These are phyloP conservation scores for Casaregolazyma lundiana DNA, from an alignment of 1,139 yeast genomes.

Conservation along the genomic window DNA sequence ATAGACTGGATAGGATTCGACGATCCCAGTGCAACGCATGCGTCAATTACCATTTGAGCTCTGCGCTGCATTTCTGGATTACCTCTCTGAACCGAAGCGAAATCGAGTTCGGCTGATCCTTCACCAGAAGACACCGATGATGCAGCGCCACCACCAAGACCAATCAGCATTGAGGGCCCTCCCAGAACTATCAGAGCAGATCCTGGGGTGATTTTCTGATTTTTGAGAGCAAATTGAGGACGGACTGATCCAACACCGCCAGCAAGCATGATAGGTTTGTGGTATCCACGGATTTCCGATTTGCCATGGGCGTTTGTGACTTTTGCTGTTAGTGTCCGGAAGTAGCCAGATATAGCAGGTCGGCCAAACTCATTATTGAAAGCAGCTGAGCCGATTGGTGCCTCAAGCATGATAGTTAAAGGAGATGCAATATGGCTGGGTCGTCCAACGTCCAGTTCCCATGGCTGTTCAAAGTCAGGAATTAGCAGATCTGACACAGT, in stretches of 20 bases:
- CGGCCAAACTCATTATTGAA: slow-evolving; percentile 98
- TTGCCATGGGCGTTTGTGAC: slow-evolving; percentile 60
- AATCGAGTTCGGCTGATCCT: slow-evolving; percentile 91
- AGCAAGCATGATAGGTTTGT: slow-evolving; percentile 98
- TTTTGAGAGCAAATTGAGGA: slow-evolving; percentile 87
- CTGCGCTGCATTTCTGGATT: slow-evolving; percentile 99
- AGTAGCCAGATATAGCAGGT: slow-evolving; percentile 95
- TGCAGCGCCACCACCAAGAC: slow-evolving; percentile 99
- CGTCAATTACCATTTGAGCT: slow-evolving; percentile 95
- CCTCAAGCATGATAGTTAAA: slow-evolving; percentile 92
- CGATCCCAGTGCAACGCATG: slow-evolving; percentile 80
- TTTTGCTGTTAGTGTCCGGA: slow-evolving; percentile 86
- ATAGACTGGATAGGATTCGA: slow-evolving; percentile 89
- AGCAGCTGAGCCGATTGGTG: slow-evolving; percentile 97
- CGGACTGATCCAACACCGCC: slow-evolving; percentile 98
- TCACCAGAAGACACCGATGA: slow-evolving; percentile 94
- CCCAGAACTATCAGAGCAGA: slow-evolving; percentile 91
- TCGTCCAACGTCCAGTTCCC: slow-evolving; percentile 88
- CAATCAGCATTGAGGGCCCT: slow-evolving; percentile 98
- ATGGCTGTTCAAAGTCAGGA: slow-evolving; percentile 83
- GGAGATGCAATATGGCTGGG: slow-evolving; percentile 93
- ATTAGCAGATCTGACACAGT: slow-evolving; percentile 87
- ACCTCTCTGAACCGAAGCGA: slow-evolving; percentile 98
- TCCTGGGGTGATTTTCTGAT: slow-evolving; percentile 85
- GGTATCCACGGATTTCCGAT: slow-evolving; percentile 87